Evolutionary conservation across 768 basidiomycete genomes (phyloP).

Genomic region (Thelephora ganbajun): DNA sequence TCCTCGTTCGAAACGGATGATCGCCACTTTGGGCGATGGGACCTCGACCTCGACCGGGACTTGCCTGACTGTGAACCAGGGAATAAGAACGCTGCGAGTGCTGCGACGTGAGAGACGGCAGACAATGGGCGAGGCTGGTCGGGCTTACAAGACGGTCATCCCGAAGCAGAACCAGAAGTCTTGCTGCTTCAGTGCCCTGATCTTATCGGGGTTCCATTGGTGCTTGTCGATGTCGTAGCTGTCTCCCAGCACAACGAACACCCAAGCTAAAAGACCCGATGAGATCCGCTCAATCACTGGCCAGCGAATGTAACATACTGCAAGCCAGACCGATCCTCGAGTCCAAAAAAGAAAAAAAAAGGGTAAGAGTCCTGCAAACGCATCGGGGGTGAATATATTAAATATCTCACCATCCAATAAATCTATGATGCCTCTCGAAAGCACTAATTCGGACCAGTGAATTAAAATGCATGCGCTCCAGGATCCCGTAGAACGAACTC

Average conservation of each 20-base stretch:
- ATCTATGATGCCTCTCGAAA: slow-evolving; percentile 30
- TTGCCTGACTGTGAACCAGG: slow-evolving; percentile 26
- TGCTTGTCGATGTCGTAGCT: slow-evolving; percentile 21
- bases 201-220: slow-evolving; percentile 19
- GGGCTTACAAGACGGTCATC: slow-evolving; percentile 17
- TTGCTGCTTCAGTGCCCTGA: slow-evolving; percentile 22
- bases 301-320: slow-evolving; percentile 11
- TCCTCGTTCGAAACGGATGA: slow-evolving; percentile 27
- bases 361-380: slow-evolving; percentile 9
- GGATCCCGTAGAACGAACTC: slow-evolving; percentile 8
- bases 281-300: slow-evolving; percentile 3
- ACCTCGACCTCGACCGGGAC: slow-evolving; percentile 28
- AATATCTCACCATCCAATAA: slow-evolving; percentile 26
- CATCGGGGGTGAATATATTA: slow-evolving; percentile 4
- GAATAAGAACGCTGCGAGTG: slow-evolving; percentile 19
- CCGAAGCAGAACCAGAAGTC: slow-evolving; percentile 28
- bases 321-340: slow-evolving; percentile 17
- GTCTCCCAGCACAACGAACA: slow-evolving; percentile 28
- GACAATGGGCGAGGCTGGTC: no score
- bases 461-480: slow-evolving; percentile 6
- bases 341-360: slow-evolving; percentile 6
- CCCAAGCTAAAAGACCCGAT: slow-evolving; percentile 18
- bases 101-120: no score
- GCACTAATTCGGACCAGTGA: slow-evolving; percentile 13
- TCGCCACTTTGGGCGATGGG: slow-evolving; percentile 28